Evolutionary conservation across 2,329 filamentous ascomycete genomes (phyloP), one percentile per base, ranked within the genome.

Genomic region (Myotisia sp.): DNA sequence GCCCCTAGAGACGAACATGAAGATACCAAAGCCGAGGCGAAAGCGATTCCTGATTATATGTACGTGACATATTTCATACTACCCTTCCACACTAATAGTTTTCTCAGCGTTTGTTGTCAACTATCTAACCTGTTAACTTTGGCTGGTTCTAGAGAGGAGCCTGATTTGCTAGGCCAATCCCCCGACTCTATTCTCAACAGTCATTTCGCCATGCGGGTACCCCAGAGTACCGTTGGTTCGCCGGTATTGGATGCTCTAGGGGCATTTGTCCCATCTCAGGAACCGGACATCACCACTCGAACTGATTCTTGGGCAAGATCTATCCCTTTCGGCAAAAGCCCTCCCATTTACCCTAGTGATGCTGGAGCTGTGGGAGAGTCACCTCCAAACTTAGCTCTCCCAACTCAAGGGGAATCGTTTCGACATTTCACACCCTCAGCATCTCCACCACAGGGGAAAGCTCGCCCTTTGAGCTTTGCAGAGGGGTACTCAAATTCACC

Each of bases 241-340:
- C 58, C 59, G 8, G 50, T 54, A n/a, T 48, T 61, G 29, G 53
- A 57, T 39, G 53, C 53, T 10, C 46, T 61, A 10, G 55, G 47
- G 13, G 50, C 54, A 9, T 42, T 57, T 19, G 44, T 42, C 30
- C 48, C 49, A 17, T 34, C 32, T 8, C 44, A 48, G 10, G 52
- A 54, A 13, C 52, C 49, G 26, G 55, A 61, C 29, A 47, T 56
- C 5, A 46, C 45, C 20, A 45, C 48, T 26, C 50, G 57, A 27
- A 62, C 59, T 4, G 56, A 55, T 43, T 58, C 53, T n/a, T 64
- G 60, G 60, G 54, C 59, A 22, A 54, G 55, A 34, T 54, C 57
- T 8, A 53, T 63, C n/a, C 58, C 60, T 0, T 62, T 54, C 44
- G 56, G 59, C 14, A 59, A 58, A 35, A 63, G 58, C 28, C 60